Conservation (phyloP, 108 stramenopile genomes). For the Fragilariopsis cylindrus region DNA sequence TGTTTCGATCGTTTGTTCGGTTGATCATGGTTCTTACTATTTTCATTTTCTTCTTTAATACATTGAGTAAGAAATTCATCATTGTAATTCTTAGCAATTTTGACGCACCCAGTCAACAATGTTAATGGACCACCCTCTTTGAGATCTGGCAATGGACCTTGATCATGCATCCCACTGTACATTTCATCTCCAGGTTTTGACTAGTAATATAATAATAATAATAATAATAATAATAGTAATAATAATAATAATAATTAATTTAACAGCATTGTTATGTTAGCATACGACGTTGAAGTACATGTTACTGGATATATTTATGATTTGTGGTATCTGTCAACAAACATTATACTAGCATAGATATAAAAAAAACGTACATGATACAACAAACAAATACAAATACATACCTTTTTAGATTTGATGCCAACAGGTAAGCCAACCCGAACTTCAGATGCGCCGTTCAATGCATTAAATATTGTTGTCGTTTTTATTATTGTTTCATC, state of each 20-base stretch:
- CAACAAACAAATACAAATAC: background rate
- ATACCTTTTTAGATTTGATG: conserved; percentile 1
- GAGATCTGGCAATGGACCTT: conserved; percentile 61
- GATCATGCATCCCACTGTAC: conserved; percentile 83
- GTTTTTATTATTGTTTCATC: background rate
- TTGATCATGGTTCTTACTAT: background rate
- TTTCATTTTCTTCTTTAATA: conserved; percentile 56
- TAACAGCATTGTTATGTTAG: too few species aligned
- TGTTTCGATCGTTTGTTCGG: conserved; percentile 2
- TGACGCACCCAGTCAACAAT: conserved; percentile 55
- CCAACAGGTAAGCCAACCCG: conserved; percentile 8
- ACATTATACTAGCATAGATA: background rate
- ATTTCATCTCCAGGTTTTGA: conserved; percentile 6
- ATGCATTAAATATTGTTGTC: background rate
- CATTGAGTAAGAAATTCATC: conserved; percentile 68
- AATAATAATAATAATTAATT: too few species aligned
- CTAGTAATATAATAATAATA: conserved; percentile 16
- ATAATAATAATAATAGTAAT: too few species aligned
- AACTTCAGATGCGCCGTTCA: background rate
- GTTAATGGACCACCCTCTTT: conserved; percentile 68
- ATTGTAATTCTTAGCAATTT: conserved; percentile 62
- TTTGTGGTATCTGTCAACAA: background rate
- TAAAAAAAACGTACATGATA: background rate
- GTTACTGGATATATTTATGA: too few species aligned
- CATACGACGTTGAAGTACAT: too few species aligned